Evolutionary conservation across 1,284 basidiomycete genomes (phyloP).

Genomic region (Irpex rosettiformis): DNA sequence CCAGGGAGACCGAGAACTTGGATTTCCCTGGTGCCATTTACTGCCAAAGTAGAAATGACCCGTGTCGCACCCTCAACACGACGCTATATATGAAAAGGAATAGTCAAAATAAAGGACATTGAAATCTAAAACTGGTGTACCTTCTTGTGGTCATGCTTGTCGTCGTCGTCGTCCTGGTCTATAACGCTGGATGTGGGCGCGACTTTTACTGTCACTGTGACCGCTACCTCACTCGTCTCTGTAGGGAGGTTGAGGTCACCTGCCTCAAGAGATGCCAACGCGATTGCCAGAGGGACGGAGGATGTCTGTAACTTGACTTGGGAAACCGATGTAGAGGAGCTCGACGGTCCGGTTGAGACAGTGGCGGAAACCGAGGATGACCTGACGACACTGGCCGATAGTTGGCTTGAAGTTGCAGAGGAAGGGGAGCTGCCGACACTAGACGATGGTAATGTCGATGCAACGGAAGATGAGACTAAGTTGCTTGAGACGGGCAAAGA

Average conservation of each 20-base stretch:
- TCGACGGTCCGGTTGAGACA: background rate
- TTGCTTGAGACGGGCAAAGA: slow-evolving; percentile 1
- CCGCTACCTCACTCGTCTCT: background rate
- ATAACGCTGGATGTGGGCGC: slow-evolving; percentile 1
- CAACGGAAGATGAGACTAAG: slow-evolving; percentile 3
- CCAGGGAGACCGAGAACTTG: slow-evolving; percentile 38
- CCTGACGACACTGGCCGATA: background rate
- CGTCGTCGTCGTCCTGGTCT: slow-evolving; percentile 11
- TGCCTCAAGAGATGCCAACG: slow-evolving; percentile 1
- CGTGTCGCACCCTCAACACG: background rate
- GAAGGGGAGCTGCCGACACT: too few relatives aligned
- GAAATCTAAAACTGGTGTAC: slow-evolving; percentile 15
- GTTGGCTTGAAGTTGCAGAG: too few relatives aligned
- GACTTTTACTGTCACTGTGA: slow-evolving; percentile 12
- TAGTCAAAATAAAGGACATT: background rate
- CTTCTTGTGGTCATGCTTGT: slow-evolving; percentile 17
- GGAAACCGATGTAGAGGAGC: background rate
- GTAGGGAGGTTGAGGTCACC: background rate
- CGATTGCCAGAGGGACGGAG: slow-evolving; percentile 2
- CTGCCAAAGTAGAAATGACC: slow-evolving; percentile 18
- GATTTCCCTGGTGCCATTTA: slow-evolving; percentile 37
- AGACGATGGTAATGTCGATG: too few relatives aligned
- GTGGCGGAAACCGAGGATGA: slow-evolving; percentile 8
- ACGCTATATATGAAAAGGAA: background rate
- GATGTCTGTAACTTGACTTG: background rate